Evolutionary conservation across 2,329 filamentous ascomycete species (phyloP).

Genomic region (Meredithiella fracta): DNA sequence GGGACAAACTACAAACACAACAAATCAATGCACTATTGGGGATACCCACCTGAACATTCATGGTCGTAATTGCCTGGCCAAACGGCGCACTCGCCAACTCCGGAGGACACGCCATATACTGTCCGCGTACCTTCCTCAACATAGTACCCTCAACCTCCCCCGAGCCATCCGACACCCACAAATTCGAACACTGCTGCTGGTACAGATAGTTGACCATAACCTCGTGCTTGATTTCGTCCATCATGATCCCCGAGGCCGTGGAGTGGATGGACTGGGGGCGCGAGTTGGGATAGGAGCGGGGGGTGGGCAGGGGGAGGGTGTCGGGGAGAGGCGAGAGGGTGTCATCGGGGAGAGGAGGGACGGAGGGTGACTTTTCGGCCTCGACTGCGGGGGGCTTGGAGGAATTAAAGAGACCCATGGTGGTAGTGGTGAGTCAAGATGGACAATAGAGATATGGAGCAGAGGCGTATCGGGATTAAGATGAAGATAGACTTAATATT

Average conservation of each 20-base stretch:
- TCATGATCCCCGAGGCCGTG: conserved; percentile 25
- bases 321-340: not conserved
- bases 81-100: conserved; percentile 46
- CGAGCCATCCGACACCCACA: conserved; percentile 57
- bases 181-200: conserved; percentile 57
- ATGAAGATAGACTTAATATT: too few relatives aligned
- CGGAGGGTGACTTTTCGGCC: not conserved
- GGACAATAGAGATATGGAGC: not conserved
- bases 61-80: conserved; percentile 45
- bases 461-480: too few relatives aligned
- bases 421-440: not conserved
- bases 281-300: not conserved
- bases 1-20: too few relatives aligned
- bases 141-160: conserved; percentile 57
- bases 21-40: too few relatives aligned
- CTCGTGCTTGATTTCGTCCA: conserved; percentile 63
- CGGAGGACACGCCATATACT: conserved; percentile 59
- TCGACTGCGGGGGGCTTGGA: not conserved
- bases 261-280: conserved; percentile 1
- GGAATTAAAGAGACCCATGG: not conserved
- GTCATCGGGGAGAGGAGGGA: not conserved
- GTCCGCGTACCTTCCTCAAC: conserved; percentile 47
- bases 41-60: conserved; percentile 50
- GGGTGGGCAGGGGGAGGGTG: not conserved
- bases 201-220: conserved; percentile 74